These are phyloP conservation scores for Lasiosphaeria ovina DNA, from an alignment of 495 filamentous ascomycete species.

Conservation along the genomic window DNA sequence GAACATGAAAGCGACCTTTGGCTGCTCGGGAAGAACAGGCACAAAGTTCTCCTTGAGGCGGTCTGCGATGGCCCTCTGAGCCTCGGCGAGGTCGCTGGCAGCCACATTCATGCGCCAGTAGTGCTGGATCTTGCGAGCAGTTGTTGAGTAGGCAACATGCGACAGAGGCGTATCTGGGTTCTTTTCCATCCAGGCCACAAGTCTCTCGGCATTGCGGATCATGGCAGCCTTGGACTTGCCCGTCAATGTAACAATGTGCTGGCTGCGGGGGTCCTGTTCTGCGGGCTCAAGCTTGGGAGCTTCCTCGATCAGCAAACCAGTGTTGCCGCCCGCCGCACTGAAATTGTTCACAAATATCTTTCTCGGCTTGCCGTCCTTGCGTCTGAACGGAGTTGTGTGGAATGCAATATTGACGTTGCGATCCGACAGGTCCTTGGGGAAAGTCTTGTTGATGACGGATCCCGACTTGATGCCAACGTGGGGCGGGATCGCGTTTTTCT, in stretches of 20 bases:
- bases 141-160: slow-evolving; percentile 74
- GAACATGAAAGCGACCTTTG: slow-evolving; percentile 65
- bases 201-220: slow-evolving; percentile 49
- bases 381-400: slow-evolving; percentile 60
- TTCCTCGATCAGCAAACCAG: slow-evolving; percentile 63
- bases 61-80: slow-evolving; percentile 40
- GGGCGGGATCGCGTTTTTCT: slow-evolving; percentile 77
- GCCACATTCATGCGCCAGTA: slow-evolving; percentile 65
- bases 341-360: slow-evolving; percentile 69
- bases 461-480: slow-evolving; percentile 83
- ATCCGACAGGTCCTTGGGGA: slow-evolving; percentile 70
- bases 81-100: slow-evolving; percentile 49
- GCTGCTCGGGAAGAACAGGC: slow-evolving; percentile 45
- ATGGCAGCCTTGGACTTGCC: slow-evolving; percentile 58
- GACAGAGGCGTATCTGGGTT: slow-evolving; percentile 52
- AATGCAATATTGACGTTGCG: slow-evolving; percentile 69
- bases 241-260: slow-evolving; percentile 56
- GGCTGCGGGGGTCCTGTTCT: slow-evolving; percentile 45
- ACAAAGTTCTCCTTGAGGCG: slow-evolving; percentile 47
- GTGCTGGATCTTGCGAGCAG: slow-evolving; percentile 81
- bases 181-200: slow-evolving; percentile 53
- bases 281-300: slow-evolving; percentile 32
- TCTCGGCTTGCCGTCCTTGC: slow-evolving; percentile 60
- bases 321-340: slow-evolving; percentile 67
- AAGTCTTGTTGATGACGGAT: slow-evolving; percentile 69